These are phyloP conservation scores for Nannizziopsis arthrosporioides DNA, from an alignment of 2,329 filamentous ascomycete genomes.

Conservation along the genomic window DNA sequence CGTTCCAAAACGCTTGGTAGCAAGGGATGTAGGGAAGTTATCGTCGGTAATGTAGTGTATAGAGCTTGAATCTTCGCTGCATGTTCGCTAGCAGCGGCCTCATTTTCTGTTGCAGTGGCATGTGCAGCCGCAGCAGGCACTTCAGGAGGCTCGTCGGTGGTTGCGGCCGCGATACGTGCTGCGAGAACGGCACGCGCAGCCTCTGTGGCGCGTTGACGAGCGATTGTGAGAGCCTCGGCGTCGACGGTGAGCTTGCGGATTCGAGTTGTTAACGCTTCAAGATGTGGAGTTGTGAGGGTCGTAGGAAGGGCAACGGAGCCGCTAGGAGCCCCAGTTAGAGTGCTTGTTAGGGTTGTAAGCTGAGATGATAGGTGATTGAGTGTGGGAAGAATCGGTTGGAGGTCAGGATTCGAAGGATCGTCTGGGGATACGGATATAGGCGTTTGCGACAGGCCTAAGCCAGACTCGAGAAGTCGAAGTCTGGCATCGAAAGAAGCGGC, in stretches of 20 bases:
- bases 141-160: slow-evolving; percentile 28
- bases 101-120: slow-evolving; percentile 39
- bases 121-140: slow-evolving; percentile 21
- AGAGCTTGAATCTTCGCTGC: slow-evolving; percentile 80
- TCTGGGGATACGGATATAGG: slow-evolving; percentile 43
- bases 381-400: slow-evolving; percentile 64
- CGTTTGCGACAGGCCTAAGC: slow-evolving; percentile 64
- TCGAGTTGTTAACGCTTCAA: slow-evolving; percentile 34
- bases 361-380: slow-evolving; percentile 72
- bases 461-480: slow-evolving; percentile 64
- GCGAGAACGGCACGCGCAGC: slow-evolving; percentile 33
- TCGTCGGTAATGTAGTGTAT: slow-evolving; percentile 76
- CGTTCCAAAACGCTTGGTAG: slow-evolving; percentile 77
- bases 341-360: slow-evolving; percentile 55
- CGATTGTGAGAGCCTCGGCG: slow-evolving; percentile 33
- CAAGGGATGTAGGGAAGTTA: slow-evolving; percentile 73
- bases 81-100: slow-evolving; percentile 48
- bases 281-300: slow-evolving; percentile 30
- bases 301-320: slow-evolving; percentile 16
- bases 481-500: slow-evolving; percentile 80
- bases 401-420: slow-evolving; percentile 40
- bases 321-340: slow-evolving; percentile 23
- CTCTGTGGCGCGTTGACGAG: slow-evolving; percentile 34
- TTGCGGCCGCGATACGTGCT: slow-evolving; percentile 26
- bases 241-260: slow-evolving; percentile 36